Conservation (phyloP, 2,329 filamentous ascomycete genomes). For the Balansia obtecta region DNA sequence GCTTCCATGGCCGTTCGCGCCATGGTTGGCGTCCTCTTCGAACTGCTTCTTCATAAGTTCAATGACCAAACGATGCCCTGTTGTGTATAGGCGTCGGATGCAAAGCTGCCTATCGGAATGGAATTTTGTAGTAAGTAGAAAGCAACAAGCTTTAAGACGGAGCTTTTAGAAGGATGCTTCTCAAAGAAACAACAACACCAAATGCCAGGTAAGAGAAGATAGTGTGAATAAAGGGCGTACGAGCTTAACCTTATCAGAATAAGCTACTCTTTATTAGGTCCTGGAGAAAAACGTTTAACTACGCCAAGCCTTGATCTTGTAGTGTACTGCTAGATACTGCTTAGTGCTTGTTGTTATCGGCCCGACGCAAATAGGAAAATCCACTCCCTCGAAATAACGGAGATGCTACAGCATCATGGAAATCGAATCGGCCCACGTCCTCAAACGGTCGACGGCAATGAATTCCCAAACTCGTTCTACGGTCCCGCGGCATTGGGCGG, state of each 20-base stretch:
- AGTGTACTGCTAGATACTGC: not conserved
- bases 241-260: not conserved
- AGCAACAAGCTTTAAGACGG: not conserved
- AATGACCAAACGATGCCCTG: conserved; percentile 1
- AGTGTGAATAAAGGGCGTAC: not conserved
- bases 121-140: not conserved
- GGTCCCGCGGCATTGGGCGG: not conserved
- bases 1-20: not conserved
- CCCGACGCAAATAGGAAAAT: conserved; percentile 2
- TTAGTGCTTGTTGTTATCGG: not conserved
- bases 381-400: not conserved
- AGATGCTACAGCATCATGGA: not conserved
- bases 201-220: not conserved
- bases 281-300: conserved; percentile 1
- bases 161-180: not conserved
- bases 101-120: too few species aligned
- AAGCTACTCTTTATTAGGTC: not conserved
- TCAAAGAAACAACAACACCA: not conserved
- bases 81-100: not conserved
- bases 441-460: not conserved
- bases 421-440: conserved; percentile 4
- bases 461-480: too few species aligned
- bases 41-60: conserved; percentile 1
- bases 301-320: not conserved
- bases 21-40: not conserved